Percentiles rank a stretch among this genome's conserved stretches.
Evolutionary conservation across 2,329 filamentous ascomycete species (phyloP).

Genomic region (Drechslerella dactyloides): DNA sequence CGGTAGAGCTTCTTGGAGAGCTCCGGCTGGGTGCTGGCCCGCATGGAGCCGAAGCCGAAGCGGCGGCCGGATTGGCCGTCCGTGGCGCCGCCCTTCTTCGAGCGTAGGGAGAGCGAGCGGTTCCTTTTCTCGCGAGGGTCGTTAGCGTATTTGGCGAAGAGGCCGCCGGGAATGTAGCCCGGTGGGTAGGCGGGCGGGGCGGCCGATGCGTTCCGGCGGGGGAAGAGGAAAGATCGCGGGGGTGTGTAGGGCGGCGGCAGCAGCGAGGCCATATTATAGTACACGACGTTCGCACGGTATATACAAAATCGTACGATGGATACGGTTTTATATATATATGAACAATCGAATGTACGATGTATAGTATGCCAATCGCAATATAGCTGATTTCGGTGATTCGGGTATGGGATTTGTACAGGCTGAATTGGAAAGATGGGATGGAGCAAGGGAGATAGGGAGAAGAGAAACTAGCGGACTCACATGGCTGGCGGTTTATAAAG

Average conservation of each 20-base stretch:
- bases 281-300: too few species aligned
- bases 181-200: slow-evolving; percentile 19
- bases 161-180: slow-evolving; percentile 30
- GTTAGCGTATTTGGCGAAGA: slow-evolving; percentile 47
- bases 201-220: slow-evolving; percentile 16
- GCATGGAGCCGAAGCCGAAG: slow-evolving; percentile 86
- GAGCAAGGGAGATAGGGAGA: slow-evolving; percentile 1
- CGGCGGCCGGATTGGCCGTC: slow-evolving; percentile 63
- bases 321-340: too few species aligned
- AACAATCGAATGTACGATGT: too few species aligned
- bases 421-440: too few species aligned
- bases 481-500: slow-evolving; percentile 38
- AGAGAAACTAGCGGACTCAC: slow-evolving; percentile 21
- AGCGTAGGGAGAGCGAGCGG: slow-evolving; percentile 75
- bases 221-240: slow-evolving; percentile 30
- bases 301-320: too few species aligned
- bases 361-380: too few species aligned
- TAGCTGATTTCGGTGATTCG: not conserved
- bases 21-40: slow-evolving; percentile 83
- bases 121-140: slow-evolving; percentile 63
- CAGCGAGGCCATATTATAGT: slow-evolving; percentile 2
- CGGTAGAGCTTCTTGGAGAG: slow-evolving; percentile 86
- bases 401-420: too few species aligned
- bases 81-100: slow-evolving; percentile 64
- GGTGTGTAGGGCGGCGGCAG: slow-evolving; percentile 31